A percentile compares a stretch with the other conserved stretches of the same genome.
Conservation (phyloP, 1,139 yeast genomes). For the Saccharomyces hybrid region DNA sequence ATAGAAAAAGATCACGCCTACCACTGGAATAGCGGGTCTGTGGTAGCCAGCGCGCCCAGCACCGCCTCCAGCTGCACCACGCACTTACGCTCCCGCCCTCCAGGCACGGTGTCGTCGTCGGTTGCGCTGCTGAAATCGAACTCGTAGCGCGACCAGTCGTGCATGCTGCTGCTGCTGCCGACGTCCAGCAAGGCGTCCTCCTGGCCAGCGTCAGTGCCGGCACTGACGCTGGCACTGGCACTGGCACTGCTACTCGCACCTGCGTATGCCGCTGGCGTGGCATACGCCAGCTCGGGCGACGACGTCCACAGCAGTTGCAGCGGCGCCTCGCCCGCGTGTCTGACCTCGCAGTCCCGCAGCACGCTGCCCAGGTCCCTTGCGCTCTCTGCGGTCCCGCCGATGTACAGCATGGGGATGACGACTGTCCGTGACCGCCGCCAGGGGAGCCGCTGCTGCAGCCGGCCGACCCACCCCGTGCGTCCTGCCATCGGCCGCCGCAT, state of each 20-base stretch:
- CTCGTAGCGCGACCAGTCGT: not conserved
- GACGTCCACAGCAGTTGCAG: not conserved
- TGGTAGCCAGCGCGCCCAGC: not conserved
- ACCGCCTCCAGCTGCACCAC: not conserved
- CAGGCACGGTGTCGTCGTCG: not conserved
- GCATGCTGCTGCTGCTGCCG: too few relatives aligned
- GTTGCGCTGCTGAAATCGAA: not conserved
- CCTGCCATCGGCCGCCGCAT: not conserved
- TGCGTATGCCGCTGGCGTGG: not conserved
- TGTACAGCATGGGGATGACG: not conserved
- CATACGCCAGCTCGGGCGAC: not conserved
- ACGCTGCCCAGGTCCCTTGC: not conserved
- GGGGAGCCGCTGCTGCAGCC: not conserved
- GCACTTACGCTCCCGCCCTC: not conserved
- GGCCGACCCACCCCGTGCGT: not conserved
- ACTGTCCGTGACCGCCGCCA: not conserved
- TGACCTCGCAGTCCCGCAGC: not conserved
- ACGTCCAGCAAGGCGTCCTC: too few relatives aligned
- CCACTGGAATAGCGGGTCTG: not conserved
- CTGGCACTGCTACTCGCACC: too few relatives aligned
- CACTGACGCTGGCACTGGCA: too few relatives aligned
- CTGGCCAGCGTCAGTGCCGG: too few relatives aligned
- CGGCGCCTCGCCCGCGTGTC: not conserved
- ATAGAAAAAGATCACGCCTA: not conserved
- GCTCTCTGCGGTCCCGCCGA: not conserved